Conservation (phyloP, 2,329 filamentous ascomycete species). For the Didymellaceae sp. region DNA sequence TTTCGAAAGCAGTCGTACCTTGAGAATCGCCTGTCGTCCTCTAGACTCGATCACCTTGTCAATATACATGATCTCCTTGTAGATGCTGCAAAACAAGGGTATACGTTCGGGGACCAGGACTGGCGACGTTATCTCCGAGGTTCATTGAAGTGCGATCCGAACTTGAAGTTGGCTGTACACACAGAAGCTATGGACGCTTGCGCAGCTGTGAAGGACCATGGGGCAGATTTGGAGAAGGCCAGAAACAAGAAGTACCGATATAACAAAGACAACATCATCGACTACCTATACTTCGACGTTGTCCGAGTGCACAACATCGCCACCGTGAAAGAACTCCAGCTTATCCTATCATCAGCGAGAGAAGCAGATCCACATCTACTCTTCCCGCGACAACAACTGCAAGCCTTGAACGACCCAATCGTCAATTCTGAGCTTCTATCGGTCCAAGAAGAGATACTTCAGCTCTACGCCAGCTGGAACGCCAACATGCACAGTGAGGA, state of each 20-base stretch:
- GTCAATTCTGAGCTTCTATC: conserved; percentile 21
- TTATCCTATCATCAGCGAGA: conserved; percentile 17
- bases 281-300: conserved; percentile 65
- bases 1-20: conserved; percentile 69
- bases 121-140: conserved; percentile 61
- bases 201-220: conserved; percentile 20
- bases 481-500: not conserved
- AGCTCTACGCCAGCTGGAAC: conserved; percentile 19
- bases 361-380: conserved; percentile 34
- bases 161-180: conserved; percentile 55
- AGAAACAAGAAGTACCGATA: conserved; percentile 28
- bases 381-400: conserved; percentile 15
- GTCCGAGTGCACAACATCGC: conserved; percentile 52
- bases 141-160: conserved; percentile 60
- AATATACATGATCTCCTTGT: conserved; percentile 56
- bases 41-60: conserved; percentile 34
- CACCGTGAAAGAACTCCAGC: conserved; percentile 36
- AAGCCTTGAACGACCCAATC: not conserved
- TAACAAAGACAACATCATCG: conserved; percentile 61
- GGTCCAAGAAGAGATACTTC: not conserved
- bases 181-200: conserved; percentile 41
- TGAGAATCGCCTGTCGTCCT: conserved; percentile 38
- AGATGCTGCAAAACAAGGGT: conserved; percentile 55
- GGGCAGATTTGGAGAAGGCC: conserved; percentile 19
- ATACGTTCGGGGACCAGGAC: conserved; percentile 54